These are phyloP conservation scores for Anthracocystis walkeri DNA, from an alignment of 1,284 basidiomycete genomes.

Conservation along the genomic window DNA sequence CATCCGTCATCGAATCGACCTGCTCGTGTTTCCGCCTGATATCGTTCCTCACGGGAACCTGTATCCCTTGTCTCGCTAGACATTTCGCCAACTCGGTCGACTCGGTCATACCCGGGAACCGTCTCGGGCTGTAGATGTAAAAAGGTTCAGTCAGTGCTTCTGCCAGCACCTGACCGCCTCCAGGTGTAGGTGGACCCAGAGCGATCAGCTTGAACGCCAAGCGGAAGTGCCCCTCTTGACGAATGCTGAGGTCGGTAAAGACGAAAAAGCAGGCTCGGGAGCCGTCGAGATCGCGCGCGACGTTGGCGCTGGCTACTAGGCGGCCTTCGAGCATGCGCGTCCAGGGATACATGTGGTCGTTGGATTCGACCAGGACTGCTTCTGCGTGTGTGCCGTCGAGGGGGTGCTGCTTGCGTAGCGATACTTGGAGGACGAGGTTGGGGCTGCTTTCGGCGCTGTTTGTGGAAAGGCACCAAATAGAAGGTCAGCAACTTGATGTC, in stretches of 20 bases:
- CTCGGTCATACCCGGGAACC: slow-evolving; percentile 54
- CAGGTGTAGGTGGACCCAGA: slow-evolving; percentile 10
- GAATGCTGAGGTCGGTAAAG: slow-evolving; percentile 55
- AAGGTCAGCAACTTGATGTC: no score
- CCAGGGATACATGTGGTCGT: slow-evolving; percentile 28
- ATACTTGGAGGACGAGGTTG: slow-evolving; percentile 45
- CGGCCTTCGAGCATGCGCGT: slow-evolving; percentile 53
- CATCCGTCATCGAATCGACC: slow-evolving; percentile 13
- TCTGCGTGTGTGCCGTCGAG: slow-evolving; percentile 18
- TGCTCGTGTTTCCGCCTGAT: slow-evolving; percentile 30
- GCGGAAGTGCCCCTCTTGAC: slow-evolving; percentile 48
- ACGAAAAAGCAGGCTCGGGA: slow-evolving; percentile 52
- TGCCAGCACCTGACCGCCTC: slow-evolving; percentile 34
- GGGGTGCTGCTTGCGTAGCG: slow-evolving; percentile 32
- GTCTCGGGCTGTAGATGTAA: slow-evolving; percentile 41
- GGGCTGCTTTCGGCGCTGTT: slow-evolving; percentile 50
- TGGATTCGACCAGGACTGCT: slow-evolving; percentile 33
- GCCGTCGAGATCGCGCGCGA: slow-evolving; percentile 48
- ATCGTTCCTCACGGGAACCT: slow-evolving; percentile 56
- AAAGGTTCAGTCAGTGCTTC: slow-evolving; percentile 42
- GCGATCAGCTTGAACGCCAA: slow-evolving; percentile 48
- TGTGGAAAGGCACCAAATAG: no score
- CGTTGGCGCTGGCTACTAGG: slow-evolving; percentile 45
- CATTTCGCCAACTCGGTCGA: slow-evolving; percentile 53
- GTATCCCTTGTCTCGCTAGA: slow-evolving; percentile 52